These are phyloP conservation scores for Populus hybrid DNA, from an alignment of 441 rosid species.

Conservation along the genomic window DNA sequence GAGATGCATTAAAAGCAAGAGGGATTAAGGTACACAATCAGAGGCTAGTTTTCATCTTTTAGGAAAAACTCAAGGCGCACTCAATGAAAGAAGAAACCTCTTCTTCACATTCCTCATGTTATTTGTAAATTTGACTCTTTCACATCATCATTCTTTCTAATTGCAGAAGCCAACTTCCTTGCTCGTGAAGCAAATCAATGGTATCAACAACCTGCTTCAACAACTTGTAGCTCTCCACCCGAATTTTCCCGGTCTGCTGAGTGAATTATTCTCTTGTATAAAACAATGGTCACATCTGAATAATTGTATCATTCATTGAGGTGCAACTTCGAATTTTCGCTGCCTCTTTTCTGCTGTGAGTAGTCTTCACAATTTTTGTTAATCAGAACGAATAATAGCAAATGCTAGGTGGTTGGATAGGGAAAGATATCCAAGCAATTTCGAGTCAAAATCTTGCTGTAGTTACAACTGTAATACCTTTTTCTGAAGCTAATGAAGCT, in stretches of 20 bases:
- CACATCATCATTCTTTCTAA: not conserved
- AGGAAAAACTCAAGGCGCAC: not conserved
- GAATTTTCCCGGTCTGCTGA: conserved; percentile 32
- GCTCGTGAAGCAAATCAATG: conserved; percentile 73
- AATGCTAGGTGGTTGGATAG: not conserved
- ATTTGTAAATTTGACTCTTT: not conserved
- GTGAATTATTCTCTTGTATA: conserved; percentile 18
- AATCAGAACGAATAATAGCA: not conserved
- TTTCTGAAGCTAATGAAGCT: not conserved
- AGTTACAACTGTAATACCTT: not conserved
- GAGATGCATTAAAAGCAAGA: not conserved
- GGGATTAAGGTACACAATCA: not conserved
- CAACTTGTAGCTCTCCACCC: conserved; percentile 30
- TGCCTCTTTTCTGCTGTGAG: not conserved
- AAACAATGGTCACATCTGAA: not conserved
- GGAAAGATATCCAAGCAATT: not conserved
- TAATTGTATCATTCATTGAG: not conserved
- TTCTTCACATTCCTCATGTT: no score
- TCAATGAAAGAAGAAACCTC: not conserved
- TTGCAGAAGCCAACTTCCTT: conserved; percentile 83
- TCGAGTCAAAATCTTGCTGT: not conserved
- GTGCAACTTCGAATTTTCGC: not conserved
- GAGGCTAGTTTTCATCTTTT: not conserved
- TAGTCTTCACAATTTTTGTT: not conserved
- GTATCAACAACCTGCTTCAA: conserved; percentile 72